Evolutionary conservation across 2,329 filamentous ascomycete species (phyloP).

Genomic region (Plenodomus lindquistii): DNA sequence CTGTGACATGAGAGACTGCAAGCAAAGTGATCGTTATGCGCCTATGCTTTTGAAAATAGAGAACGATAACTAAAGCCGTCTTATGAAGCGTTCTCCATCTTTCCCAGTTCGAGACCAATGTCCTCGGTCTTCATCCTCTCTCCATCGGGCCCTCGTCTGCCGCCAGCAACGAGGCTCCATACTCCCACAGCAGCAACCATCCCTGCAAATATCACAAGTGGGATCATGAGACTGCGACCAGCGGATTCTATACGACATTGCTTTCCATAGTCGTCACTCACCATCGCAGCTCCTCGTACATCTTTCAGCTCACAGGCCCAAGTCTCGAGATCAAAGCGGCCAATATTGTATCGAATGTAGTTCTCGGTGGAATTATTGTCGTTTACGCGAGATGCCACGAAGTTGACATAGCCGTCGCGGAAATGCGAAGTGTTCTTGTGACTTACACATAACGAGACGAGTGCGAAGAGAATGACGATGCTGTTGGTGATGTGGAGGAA

Average conservation of each 20-base stretch:
- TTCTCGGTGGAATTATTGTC: constrained; percentile 10
- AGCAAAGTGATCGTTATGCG: no score
- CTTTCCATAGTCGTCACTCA: constrained; percentile 29
- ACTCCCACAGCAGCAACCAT: constrained; percentile 22
- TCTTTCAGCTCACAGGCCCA: constrained; percentile 39
- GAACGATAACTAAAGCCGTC: neutral
- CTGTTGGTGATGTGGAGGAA: constrained; percentile 36
- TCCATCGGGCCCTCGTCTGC: constrained; percentile 19
- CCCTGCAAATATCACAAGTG: constrained; percentile 30
- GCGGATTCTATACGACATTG: constrained; percentile 38
- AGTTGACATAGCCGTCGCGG: constrained; percentile 27
- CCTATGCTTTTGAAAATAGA: neutral
- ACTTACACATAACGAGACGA: constrained; percentile 36
- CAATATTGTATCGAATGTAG: constrained; percentile 35
- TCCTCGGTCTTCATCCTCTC: constrained; percentile 34
- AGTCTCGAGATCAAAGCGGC: constrained; percentile 42
- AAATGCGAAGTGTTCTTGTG: constrained; percentile 38
- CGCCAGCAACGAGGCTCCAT: constrained; percentile 28
- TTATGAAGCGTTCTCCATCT: constrained; percentile 21
- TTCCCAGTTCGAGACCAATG: constrained; percentile 34
- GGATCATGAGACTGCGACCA: constrained; percentile 34
- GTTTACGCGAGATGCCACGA: constrained; percentile 21
- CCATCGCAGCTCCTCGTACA: constrained; percentile 25
- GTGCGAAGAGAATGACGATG: constrained; percentile 34
- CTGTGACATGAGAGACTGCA: no score